Conservation (phyloP, 805 yeast species). For the Candida railenensis region DNA sequence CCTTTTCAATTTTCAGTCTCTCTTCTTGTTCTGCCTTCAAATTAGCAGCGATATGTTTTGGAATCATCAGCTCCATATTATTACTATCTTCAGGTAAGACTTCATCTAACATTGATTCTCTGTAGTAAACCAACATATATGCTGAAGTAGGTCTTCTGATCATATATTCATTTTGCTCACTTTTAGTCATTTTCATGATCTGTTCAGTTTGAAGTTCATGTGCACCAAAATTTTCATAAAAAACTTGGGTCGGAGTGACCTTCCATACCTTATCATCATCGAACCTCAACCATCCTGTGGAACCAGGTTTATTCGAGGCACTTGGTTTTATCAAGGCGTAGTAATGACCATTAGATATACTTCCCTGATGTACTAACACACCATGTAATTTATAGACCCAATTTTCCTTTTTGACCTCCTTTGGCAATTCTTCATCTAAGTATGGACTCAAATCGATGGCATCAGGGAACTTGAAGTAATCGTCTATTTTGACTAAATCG, state of each 20-base stretch:
- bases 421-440: constrained; percentile 55
- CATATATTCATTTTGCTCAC: constrained; percentile 59
- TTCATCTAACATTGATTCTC: constrained; percentile 56
- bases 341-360: constrained; percentile 93
- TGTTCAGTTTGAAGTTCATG: constrained; percentile 52
- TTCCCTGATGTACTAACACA: constrained; percentile 94
- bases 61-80: constrained; percentile 40
- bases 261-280: constrained; percentile 95
- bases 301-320: constrained; percentile 40
- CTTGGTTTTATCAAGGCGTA: constrained; percentile 90
- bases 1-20: constrained; percentile 52
- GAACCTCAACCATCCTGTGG: constrained; percentile 72
- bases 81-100: constrained; percentile 61
- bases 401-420: constrained; percentile 46
- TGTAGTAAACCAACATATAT: constrained; percentile 91
- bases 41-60: constrained; percentile 64
- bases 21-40: constrained; percentile 64
- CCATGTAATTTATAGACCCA: constrained; percentile 88
- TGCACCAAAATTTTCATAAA: constrained; percentile 91
- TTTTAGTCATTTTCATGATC: constrained; percentile 51
- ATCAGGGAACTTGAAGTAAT: constrained; percentile 85
- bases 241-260: constrained; percentile 80
- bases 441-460: constrained; percentile 77
- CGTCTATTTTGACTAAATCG: constrained; percentile 86
- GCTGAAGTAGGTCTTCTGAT: constrained; percentile 89